Evolutionary conservation across 2,329 filamentous ascomycete species (phyloP), one percentile per base, ranked within the genome.

Genomic region (Aspergillus piperis): DNA sequence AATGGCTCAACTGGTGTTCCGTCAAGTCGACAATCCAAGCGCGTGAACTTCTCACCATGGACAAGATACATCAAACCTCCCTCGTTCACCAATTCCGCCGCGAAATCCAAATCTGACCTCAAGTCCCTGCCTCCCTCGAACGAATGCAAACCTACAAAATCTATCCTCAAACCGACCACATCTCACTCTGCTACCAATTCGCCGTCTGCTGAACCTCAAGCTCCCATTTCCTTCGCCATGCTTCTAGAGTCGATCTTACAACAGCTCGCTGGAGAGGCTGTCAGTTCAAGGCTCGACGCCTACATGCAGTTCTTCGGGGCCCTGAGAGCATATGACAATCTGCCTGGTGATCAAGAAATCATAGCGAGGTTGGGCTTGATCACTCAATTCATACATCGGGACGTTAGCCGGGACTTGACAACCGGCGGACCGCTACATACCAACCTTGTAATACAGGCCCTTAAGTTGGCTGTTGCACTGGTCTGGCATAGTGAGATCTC

Each of bases 181-280:
- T 67, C 70, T 61, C 77, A 70, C 52, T 73, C 67, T 47, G 76
- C 64, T 63, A 70, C 75, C 82, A 63, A 76, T 78, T 68, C 74
- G 76, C 63, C 74, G 63, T 69, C 78, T 65, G 74, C 72, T 73
- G 76, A 75, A 77, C 73, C 77, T 60, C 82, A 79, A 65, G 82
- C 78, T 25, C 79, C 81, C 62, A 80, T 83, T 48, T 88, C 85
- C 41, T 87, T 96, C 59, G 84, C 85, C 64, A 87, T 87, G 68
- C 95, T 97, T 88, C 79, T 98, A 65, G 90, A 96, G 68, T 96
- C 91, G 0, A 87, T 92, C 5, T 84, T 92, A 38, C 88, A 91
- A 75, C 90, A 95, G 76, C 83, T 99, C 51, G 90, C 89, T 39
- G 88, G 90, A 21, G 81, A 86, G 30, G 90, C 92, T 66, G 83